Conservation (phyloP, 768 basidiomycete species). For the Hericium coralloides region DNA sequence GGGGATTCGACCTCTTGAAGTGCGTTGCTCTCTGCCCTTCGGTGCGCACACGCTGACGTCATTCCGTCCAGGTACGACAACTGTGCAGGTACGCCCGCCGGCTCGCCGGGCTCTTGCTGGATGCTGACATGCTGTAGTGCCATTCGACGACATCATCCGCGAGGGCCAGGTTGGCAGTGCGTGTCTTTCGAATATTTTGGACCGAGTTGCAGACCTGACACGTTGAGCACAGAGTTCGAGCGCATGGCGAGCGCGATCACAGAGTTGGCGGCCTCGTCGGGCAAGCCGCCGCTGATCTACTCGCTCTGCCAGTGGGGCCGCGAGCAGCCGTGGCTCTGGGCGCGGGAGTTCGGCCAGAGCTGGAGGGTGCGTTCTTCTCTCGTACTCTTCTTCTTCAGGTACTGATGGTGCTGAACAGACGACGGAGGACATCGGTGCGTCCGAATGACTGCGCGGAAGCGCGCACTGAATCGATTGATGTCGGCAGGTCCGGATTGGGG, state of each 20-base stretch:
- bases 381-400: too few relatives aligned
- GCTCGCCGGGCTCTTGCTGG: background rate
- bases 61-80: constrained; percentile 38
- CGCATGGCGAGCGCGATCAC: constrained; percentile 54
- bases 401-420: constrained; percentile 24
- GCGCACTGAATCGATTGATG: too few relatives aligned
- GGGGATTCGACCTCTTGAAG: constrained; percentile 64
- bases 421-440: constrained; percentile 33
- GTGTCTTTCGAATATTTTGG: constrained; percentile 14
- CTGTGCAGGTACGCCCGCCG: constrained; percentile 36
- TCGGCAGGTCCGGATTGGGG: constrained; percentile 32
- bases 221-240: constrained; percentile 35
- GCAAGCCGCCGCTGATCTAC: constrained; percentile 41
- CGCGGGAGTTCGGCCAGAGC: constrained; percentile 44
- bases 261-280: constrained; percentile 32
- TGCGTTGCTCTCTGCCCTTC: background rate
- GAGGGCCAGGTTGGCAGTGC: constrained; percentile 48
- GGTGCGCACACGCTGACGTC: background rate
- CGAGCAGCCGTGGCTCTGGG: constrained; percentile 62
- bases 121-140: constrained; percentile 26
- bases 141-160: constrained; percentile 46
- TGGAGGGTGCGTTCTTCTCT: constrained; percentile 40
- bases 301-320: constrained; percentile 65
- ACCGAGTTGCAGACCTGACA: constrained; percentile 1
- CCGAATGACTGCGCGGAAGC: too few relatives aligned